These are phyloP conservation scores for Nannizzia gypsea DNA, from an alignment of 2,329 filamentous ascomycete species.

Conservation along the genomic window DNA sequence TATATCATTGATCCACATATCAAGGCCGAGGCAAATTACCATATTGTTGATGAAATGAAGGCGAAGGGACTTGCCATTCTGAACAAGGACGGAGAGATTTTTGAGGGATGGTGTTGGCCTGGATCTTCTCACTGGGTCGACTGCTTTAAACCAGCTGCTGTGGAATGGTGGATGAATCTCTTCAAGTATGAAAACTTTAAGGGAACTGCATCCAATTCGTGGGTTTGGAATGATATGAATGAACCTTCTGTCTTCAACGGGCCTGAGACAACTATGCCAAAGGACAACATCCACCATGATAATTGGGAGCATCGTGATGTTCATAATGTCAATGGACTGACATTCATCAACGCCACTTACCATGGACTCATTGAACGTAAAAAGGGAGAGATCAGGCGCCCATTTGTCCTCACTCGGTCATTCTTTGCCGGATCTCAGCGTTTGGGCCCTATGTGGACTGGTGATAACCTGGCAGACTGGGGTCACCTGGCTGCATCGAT, in stretches of 20 bases:
- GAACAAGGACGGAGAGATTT: constrained; percentile 80
- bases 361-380: constrained; percentile 73
- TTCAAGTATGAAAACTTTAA: constrained; percentile 85
- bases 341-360: constrained; percentile 88
- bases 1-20: constrained; percentile 96
- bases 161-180: constrained; percentile 79
- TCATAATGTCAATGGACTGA: constrained; percentile 92
- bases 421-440: constrained; percentile 89
- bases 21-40: constrained; percentile 76
- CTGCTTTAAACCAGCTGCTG: constrained; percentile 82
- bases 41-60: constrained; percentile 67
- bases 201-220: constrained; percentile 73
- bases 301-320: constrained; percentile 95
- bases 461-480: constrained; percentile 93
- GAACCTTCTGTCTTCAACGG: constrained; percentile 98
- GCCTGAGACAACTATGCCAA: constrained; percentile 96
- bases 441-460: constrained; percentile 94
- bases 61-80: constrained; percentile 71
- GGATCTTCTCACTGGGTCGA: constrained; percentile 95
- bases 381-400: constrained; percentile 71
- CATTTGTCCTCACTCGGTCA: constrained; percentile 84
- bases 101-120: constrained; percentile 98
- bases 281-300: constrained; percentile 85
- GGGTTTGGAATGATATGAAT: constrained; percentile 99
- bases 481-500: constrained; percentile 77